Base-by-base conservation (phyloP, 2,329 filamentous ascomycete species). In the Chaetomiaceae sp. region DNA sequence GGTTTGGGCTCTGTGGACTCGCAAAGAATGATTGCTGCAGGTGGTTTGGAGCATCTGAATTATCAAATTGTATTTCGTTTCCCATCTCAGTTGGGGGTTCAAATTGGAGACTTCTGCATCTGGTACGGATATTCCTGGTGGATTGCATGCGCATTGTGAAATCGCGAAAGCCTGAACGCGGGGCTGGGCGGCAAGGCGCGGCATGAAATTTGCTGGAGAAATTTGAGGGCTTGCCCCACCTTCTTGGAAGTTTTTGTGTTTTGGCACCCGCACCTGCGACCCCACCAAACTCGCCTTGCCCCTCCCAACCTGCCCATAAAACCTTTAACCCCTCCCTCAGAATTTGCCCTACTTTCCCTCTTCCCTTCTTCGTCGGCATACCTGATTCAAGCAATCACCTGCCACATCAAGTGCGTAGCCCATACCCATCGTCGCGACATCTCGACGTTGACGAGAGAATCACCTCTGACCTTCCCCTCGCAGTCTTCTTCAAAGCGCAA, bases 351-450 rank as follows among this genome's bases (percentile, higher is more conserved):
- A 18, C 48, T 62, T 55, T 62, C 53, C 55, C 47, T 60, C 58
- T 62, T 59, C 48, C 54, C 57, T 59, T 49, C 60, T 48, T 60
- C 56, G 61, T 63, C 61, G 61, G 59, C 60, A 63, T 62, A 63
- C 61, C 61, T 59, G 59, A 63, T 62, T 62, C 61, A 47, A 62
- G 59, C 61, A 63, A 62, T 63, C 61, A 52, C 54, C 61, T 63
- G 60, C 60, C 61, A 60, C 60, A 60, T 62, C 50, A 58, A 59
- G 59, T 62, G 49, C 55, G 59, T 59, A 36, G n/a, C 30, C 32
- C 42, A 51, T 55, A 18, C 30, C 32, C 42, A 51, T 55, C 46
- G 14, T 48, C 33, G 45, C 25, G 34, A 33, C 43, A 41, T 48
- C 37, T 27, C 11, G 9, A 34, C 25, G 30, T 48, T 16, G 33